Conservation (phyloP, 1,139 yeast genomes). For the Arxiozyma bovina region DNA sequence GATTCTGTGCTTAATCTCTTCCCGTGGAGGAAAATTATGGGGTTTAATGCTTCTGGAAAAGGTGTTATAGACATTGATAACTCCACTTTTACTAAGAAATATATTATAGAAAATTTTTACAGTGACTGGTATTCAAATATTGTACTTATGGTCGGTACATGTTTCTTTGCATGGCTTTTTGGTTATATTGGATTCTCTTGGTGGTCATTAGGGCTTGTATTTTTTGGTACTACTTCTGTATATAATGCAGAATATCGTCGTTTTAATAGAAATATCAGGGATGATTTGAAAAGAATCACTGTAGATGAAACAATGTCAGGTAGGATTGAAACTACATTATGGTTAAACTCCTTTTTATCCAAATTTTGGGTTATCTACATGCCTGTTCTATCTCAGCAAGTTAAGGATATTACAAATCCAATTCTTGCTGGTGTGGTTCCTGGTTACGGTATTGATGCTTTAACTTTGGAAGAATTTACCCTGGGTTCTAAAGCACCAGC, state of each 20-base stretch:
- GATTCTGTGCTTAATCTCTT: slow-evolving; percentile 19
- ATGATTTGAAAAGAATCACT: slow-evolving; percentile 57
- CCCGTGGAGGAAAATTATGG: slow-evolving; percentile 40
- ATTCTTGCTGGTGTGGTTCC: slow-evolving; percentile 64
- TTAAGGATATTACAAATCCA: slow-evolving; percentile 56
- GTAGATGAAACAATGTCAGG: slow-evolving; percentile 54
- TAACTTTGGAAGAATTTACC: slow-evolving; percentile 66
- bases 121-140: slow-evolving; percentile 70
- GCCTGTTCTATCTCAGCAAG: slow-evolving; percentile 78
- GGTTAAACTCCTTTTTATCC: slow-evolving; percentile 67
- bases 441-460: slow-evolving; percentile 69
- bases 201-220: slow-evolving; percentile 46
- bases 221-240: slow-evolving; percentile 54
- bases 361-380: slow-evolving; percentile 81
- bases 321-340: slow-evolving; percentile 63
- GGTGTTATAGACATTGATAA: slow-evolving; percentile 20
- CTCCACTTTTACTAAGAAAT: slow-evolving; percentile 39
- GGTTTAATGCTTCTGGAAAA: slow-evolving; percentile 31
- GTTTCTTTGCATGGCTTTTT: slow-evolving; percentile 61
- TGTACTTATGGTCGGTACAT: slow-evolving; percentile 55
- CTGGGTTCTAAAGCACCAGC: slow-evolving; percentile 74
- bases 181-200: slow-evolving; percentile 43
- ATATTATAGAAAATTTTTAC: slow-evolving; percentile 56
- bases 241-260: slow-evolving; percentile 65
- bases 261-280: slow-evolving; percentile 61